Evolutionary conservation across 106 monocot genomes (phyloP), one percentile per base, ranked within the genome.

Genomic region (Chionographis japonica): DNA sequence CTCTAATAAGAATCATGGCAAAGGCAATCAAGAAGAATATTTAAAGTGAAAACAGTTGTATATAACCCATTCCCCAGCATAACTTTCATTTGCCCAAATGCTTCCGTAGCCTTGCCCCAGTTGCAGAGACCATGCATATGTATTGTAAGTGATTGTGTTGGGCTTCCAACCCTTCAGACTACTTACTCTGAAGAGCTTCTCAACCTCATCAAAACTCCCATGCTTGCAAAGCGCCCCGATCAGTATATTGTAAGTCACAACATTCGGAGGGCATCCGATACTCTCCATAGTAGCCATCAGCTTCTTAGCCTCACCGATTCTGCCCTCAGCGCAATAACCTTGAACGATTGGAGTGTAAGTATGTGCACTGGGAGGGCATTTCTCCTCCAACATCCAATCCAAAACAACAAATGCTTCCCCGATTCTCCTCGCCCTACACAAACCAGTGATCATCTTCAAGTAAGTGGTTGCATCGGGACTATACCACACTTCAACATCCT

Each of bases 41-140:
- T 81, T 52, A 84, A 61, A 18, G 88, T 88, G 40, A 84, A 50
- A 12, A 55, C 65, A 57, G 74, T 78, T 12, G 84, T 84, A 14
- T 38, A 12, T 35, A 88, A 70, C 10, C 78, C 78, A 37, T 66
- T 50, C 42, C 38, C 46, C 19, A 67, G 20, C 88, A 88, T 84
- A 37, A 57, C 56, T 35, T 72, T 69, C 15, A 84, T 54, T 18
- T 65, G 42, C 10, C 66, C 49, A 68, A 84, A 77, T 51, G 76
- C 81, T 53, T 70, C 41, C 0, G 62, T 66, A 36, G 53, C 12
- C 72, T 52, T 78, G 16, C 81, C 69, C 2, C 13, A 3, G 69
- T 79, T 81, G 50, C 88, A 88, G 13, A 88, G 81, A 3, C 84
- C 84, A 60, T 81, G 69, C 78, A 88, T 84, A 84, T 37, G 72